Evolutionary conservation across 106 monocot species (phyloP).

Genomic region (Gastrodia elata): DNA sequence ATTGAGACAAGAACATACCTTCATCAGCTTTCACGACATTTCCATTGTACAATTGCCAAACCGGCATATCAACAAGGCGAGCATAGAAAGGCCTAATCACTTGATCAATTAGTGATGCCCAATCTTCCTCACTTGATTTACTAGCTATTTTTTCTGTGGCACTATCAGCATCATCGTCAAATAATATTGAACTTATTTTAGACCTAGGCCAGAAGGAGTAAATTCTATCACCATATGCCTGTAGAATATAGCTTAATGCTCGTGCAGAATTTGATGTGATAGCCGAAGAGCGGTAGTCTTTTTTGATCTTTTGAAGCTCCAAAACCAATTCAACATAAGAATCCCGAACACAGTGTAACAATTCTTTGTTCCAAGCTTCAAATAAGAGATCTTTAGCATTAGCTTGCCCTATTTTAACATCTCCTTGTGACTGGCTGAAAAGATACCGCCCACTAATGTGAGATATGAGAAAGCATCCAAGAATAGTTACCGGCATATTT

Average conservation of each 20-base stretch:
- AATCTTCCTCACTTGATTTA: slow-evolving; percentile 47
- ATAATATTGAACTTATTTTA: slow-evolving; percentile 13
- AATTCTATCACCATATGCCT: slow-evolving; percentile 65
- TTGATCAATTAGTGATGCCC: slow-evolving; percentile 74
- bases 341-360: slow-evolving; percentile 79
- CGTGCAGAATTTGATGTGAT: slow-evolving; percentile 43
- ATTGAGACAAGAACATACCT: slow-evolving; percentile 91
- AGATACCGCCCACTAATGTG: slow-evolving; percentile 88
- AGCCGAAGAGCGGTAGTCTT: slow-evolving; percentile 41
- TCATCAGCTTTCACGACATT: slow-evolving; percentile 88
- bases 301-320: slow-evolving; percentile 80
- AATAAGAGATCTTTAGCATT: slow-evolving; percentile 28
- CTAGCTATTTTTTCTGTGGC: slow-evolving; percentile 7
- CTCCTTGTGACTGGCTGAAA: slow-evolving; percentile 33
- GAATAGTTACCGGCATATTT: slow-evolving; percentile 67
- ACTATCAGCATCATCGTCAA: slow-evolving; percentile 8
- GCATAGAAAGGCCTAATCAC: slow-evolving; percentile 89
- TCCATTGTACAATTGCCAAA: slow-evolving; percentile 88
- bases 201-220: slow-evolving; percentile 96
- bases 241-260: slow-evolving; percentile 55
- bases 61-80: slow-evolving; percentile 90
- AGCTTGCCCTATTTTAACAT: slow-evolving; percentile 13
- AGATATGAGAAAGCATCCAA: slow-evolving; percentile 84
- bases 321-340: slow-evolving; percentile 84
- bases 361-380: slow-evolving; percentile 91